Evolutionary conservation across 176 grass and related monocot species (phyloP), one percentile per base, ranked within the genome.

Genomic region (Aegilops umbellulata): DNA sequence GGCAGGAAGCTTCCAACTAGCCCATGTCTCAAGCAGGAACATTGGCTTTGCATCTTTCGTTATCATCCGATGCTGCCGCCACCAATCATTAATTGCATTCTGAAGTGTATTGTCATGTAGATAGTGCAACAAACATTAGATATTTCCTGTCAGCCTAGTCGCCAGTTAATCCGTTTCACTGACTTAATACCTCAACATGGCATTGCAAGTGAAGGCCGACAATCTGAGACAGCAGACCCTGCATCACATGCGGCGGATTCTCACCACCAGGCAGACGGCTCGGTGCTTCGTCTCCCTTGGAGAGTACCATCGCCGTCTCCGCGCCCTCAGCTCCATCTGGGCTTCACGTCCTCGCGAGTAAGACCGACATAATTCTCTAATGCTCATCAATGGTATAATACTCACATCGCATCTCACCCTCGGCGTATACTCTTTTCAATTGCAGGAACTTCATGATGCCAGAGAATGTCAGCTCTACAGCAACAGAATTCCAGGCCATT

Each of bases 251-350:
- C 80, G 90, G 17, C 74, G 82, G 63, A 89, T 89, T 49, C 93
- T 99, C 69, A 94, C 94, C n/a, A 88, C 86, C 20, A 70, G 79
- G 23, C 97, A 99, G 82, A 82, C 90, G 84, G 94, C 94, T 0
- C 84, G 89, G 77, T 94, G 92, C 58, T 88, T 99, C 69, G 77
- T 99, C 23, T 86, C 92, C 10, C 90, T 99, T 6, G 94, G 97
- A 74, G 97, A 99, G 87, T 96, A 99, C 17, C 85, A 90, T 47
- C 86, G 94, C 19, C 97, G 97, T 15, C 94, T 99, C 34, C 88
- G 97, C 31, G 74, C 94, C 47, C 97, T 99, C 71, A 99, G 97
- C 84, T 99, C 97, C 64, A 80, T 94, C 41, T 99, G 97, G 97
- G 86, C 77, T 30, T 90, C 94, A 47, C 92, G 90, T 17, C 87